Evolutionary conservation across 1,284 basidiomycete species (phyloP).

Genomic region (Phylloboletellus chloephorus): DNA sequence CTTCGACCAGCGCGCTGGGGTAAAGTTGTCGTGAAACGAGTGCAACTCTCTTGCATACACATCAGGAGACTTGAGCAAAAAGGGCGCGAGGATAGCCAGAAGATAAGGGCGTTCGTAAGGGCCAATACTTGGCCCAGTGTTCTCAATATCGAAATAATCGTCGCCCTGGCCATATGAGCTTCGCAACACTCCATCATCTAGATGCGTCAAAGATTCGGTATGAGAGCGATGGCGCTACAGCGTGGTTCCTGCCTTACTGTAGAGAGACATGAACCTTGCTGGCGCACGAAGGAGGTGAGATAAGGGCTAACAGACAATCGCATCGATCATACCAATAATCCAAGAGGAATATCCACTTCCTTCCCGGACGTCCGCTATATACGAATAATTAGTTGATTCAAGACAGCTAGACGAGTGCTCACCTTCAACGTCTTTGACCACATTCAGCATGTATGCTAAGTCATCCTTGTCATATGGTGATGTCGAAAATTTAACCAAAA

Average conservation of each 20-base stretch:
- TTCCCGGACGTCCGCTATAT: conserved; percentile 10
- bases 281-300: conserved; percentile 1
- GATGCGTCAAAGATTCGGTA: background rate
- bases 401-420: background rate
- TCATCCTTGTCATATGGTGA: conserved; percentile 24
- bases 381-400: background rate
- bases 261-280: conserved; percentile 29
- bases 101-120: conserved; percentile 22
- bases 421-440: conserved; percentile 30
- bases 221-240: background rate
- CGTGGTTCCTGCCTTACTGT: conserved; percentile 20
- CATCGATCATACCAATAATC: conserved; percentile 22
- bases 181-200: conserved; percentile 26
- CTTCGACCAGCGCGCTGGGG: conserved; percentile 23
- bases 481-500: conserved; percentile 31
- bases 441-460: conserved; percentile 24
- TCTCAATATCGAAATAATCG: conserved; percentile 30
- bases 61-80: conserved; percentile 27
- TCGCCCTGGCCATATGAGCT: conserved; percentile 31
- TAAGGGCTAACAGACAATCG: background rate
- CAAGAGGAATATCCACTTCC: conserved; percentile 19
- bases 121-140: conserved; percentile 6
- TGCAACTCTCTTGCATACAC: conserved; percentile 27
- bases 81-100: conserved; percentile 16
- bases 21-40: conserved; percentile 25